phyloP scores from a whole-genome alignment of 2,329 filamentous ascomycete species.

The Alternaria infectoria region DNA sequence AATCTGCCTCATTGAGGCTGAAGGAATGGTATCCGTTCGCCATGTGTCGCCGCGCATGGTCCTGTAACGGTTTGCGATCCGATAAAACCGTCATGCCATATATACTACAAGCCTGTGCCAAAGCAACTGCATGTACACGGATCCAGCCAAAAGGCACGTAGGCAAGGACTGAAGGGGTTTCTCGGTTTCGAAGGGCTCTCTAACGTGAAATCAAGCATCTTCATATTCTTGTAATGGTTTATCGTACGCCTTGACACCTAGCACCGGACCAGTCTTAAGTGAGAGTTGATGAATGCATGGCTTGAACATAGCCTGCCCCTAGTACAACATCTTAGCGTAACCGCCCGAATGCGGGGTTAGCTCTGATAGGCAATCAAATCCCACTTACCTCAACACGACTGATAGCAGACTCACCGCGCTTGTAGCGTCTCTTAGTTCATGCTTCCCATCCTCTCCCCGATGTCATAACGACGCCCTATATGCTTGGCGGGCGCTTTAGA shows the following conservation, averaged over 20 bases:
- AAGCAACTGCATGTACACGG: not conserved
- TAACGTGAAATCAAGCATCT: not conserved
- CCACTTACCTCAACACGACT: not conserved
- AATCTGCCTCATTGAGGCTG: not conserved
- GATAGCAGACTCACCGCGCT: not conserved
- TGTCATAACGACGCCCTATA: not conserved
- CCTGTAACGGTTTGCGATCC: not conserved
- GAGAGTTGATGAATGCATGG: not conserved
- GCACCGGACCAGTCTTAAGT: not conserved
- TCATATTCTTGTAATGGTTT: not conserved
- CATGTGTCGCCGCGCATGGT: not conserved
- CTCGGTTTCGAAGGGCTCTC: not conserved
- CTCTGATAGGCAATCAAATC: conserved; percentile 9
- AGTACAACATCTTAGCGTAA: conserved; percentile 1
- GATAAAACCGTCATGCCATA: not conserved
- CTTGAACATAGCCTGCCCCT: not conserved
- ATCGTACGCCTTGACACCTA: not conserved
- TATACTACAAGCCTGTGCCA: not conserved
- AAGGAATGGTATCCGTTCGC: not conserved
- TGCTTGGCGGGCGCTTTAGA: not conserved
- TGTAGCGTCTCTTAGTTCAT: not conserved
- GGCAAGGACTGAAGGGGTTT: not conserved
- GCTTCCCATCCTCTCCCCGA: not conserved
- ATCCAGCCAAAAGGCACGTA: not conserved
- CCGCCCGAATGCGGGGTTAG: conserved; percentile 10